Evolutionary conservation across 2,329 filamentous ascomycete species (phyloP).

Genomic region (Trichoderma hamatum): DNA sequence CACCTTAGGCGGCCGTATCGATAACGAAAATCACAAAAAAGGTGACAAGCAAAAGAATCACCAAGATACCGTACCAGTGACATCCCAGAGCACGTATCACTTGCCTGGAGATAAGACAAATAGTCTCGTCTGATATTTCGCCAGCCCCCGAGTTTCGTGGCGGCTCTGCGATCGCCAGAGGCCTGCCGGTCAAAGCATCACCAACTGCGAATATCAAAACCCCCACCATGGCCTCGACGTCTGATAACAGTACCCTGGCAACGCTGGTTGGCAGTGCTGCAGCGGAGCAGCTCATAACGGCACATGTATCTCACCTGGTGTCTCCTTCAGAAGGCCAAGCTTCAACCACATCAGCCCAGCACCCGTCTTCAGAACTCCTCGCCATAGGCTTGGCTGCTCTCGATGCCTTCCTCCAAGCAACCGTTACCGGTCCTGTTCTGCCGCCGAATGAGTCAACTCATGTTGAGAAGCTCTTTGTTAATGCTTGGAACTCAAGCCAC

Average conservation of each 20-base stretch:
- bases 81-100: neutral
- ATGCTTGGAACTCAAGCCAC: constrained; percentile 39
- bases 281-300: constrained; percentile 22
- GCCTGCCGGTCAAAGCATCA: neutral
- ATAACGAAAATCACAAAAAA: constrained; percentile 22
- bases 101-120: neutral
- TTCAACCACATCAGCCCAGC: neutral
- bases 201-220: constrained; percentile 9
- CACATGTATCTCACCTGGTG: constrained; percentile 22
- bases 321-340: neutral
- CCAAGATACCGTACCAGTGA: neutral
- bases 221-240: constrained; percentile 20
- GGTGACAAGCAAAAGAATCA: neutral
- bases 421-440: constrained; percentile 85
- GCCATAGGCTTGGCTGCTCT: constrained; percentile 50
- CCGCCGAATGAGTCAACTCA: constrained; percentile 31
- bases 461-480: constrained; percentile 46
- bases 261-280: constrained; percentile 20
- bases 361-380: constrained; percentile 29
- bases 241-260: constrained; percentile 5
- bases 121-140: neutral
- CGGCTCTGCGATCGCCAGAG: constrained; percentile 1
- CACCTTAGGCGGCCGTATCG: constrained; percentile 1
- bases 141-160: neutral
- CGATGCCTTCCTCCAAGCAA: constrained; percentile 80